Evolutionary conservation across 805 yeast species (phyloP), one percentile per base, ranked within the genome.

Genomic region (Torulaspora maleeae): DNA sequence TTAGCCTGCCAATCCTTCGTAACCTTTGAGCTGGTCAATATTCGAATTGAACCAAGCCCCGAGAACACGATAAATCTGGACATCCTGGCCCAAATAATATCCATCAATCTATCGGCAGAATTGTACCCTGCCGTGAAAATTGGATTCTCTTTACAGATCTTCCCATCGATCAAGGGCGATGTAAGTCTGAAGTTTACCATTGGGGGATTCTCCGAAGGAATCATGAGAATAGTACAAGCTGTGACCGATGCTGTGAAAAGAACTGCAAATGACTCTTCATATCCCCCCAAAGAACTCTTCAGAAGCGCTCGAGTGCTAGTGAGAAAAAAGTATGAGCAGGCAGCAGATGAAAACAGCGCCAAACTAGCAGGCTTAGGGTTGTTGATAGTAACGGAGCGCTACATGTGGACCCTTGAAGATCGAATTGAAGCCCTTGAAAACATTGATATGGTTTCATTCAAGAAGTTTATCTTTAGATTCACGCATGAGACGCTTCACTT

Each of bases 401-500:
- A 73, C 37, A 68, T 77, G 25, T 79, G 81, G 78, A 56, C 73
- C 1, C 49, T 81, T 2, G 77, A 79, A 20, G 78, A 77, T 27
- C 66, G 88, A 51, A 52, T 77, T 12, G 78, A 75, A n/a, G 75
- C 77, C 0, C 55, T 83, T 28, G 84, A 82, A 48, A 71, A 73
- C 7, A 52, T 76, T 5, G 76, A 74, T 20, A 45, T 67, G 6
- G 61, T 64, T 0, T 54, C 61, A 0, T 63, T 79, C 38, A 53
- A 55, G 15, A 11, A 45, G 0, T 64, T 74, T 40, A 59, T 70
- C 5, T 11, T 38, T 0, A 4, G 33, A 0, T 63, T 77, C 20
- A 51, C 68, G 7, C 39, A 41, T 1, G 51, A 54, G 1, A 52
- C 67, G 4, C 71, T 67, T 28, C 64, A 59, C 43, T 42, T 73